Conservation (phyloP, 2,329 filamentous ascomycete species). For the Hymenoscyphus occultus region DNA sequence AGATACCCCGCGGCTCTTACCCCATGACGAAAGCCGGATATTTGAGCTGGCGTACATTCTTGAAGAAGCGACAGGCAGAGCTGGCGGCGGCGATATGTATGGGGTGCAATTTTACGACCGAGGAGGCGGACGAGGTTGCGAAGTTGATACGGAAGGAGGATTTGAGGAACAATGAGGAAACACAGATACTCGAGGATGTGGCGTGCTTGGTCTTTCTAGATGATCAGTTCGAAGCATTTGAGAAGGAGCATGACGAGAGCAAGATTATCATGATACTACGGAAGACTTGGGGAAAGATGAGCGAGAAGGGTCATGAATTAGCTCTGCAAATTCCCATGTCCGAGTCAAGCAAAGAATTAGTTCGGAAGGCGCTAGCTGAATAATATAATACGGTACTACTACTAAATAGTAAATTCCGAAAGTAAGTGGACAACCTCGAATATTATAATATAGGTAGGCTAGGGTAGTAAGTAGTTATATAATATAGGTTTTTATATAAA, state of each 20-base stretch:
- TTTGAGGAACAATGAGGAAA: constrained; percentile 61
- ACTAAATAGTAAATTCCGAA: no score
- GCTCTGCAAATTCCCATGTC: constrained; percentile 66
- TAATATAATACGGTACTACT: constrained; percentile 9
- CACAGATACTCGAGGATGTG: constrained; percentile 78
- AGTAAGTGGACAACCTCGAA: no score
- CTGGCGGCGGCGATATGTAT: constrained; percentile 55
- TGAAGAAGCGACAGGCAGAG: constrained; percentile 69
- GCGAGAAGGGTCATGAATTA: constrained; percentile 56
- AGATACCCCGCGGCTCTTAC: constrained; percentile 70
- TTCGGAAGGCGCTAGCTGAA: constrained; percentile 58
- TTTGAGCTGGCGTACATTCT: constrained; percentile 71
- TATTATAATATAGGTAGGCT: no score
- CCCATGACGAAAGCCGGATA: constrained; percentile 75
- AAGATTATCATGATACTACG: constrained; percentile 70
- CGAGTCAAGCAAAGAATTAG: constrained; percentile 57
- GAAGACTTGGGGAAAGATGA: constrained; percentile 79
- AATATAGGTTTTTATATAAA: no score
- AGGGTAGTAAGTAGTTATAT: no score
- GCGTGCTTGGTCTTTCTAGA: constrained; percentile 86
- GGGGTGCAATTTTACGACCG: constrained; percentile 36
- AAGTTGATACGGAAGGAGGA: constrained; percentile 78
- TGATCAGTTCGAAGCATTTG: constrained; percentile 81
- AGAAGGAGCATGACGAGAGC: constrained; percentile 67
- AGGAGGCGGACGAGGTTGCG: constrained; percentile 60